Percentiles rank a stretch among this genome's conserved stretches.
These are phyloP conservation scores for Trichoderma asperellum DNA, from an alignment of 2,329 filamentous ascomycete species.

Conservation along the genomic window DNA sequence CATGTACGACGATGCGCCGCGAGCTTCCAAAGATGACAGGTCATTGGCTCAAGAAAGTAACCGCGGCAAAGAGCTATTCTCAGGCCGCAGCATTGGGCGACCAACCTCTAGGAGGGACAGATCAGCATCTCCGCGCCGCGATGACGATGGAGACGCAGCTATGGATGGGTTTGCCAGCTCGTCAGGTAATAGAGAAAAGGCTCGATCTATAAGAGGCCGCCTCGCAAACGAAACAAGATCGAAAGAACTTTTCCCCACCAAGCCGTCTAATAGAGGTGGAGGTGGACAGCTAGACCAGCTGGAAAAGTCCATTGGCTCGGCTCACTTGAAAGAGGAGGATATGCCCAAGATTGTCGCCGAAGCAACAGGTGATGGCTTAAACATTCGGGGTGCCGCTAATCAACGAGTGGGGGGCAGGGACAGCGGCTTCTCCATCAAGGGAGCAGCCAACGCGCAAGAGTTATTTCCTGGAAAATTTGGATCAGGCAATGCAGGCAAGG, in stretches of 20 bases:
- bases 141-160: conserved; percentile 47
- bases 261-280: conserved; percentile 34
- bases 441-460: conserved; percentile 63
- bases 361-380: conserved; percentile 52
- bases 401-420: conserved; percentile 46
- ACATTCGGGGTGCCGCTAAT: conserved; percentile 62
- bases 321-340: conserved; percentile 44
- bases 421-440: conserved; percentile 68
- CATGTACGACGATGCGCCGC: conserved; percentile 77
- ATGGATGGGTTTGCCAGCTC: conserved; percentile 43
- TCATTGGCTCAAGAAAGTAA: conserved; percentile 45
- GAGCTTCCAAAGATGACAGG: conserved; percentile 35
- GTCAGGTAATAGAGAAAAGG: conserved; percentile 41
- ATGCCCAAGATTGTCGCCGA: conserved; percentile 63
- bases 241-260: conserved; percentile 49
- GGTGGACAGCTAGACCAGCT: conserved; percentile 45
- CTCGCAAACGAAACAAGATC: conserved; percentile 38
- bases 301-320: conserved; percentile 46
- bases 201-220: conserved; percentile 42
- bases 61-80: conserved; percentile 67
- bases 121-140: conserved; percentile 57
- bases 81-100: conserved; percentile 44
- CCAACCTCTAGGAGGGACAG: conserved; percentile 40
- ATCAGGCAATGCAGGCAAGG: conserved; percentile 64
- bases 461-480: conserved; percentile 69